Percentiles rank a stretch among this genome's conserved stretches.
Evolutionary conservation across 495 filamentous ascomycete species (phyloP).

Genomic region (Podospora sp.): DNA sequence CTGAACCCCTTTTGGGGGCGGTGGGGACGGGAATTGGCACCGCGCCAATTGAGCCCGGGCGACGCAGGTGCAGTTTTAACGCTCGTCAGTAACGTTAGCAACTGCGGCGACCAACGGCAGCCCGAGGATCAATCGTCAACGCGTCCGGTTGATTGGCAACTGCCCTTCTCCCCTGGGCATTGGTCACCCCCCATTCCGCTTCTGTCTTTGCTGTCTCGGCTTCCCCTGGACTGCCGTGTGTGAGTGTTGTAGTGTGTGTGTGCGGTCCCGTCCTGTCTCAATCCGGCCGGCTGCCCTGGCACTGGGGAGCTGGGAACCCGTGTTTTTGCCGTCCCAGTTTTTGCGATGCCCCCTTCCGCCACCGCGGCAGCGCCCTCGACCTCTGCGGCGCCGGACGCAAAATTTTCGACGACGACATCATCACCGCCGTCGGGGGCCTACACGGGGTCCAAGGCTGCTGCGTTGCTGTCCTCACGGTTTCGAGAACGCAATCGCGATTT

Average conservation of each 20-base stretch:
- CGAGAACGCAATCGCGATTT: conserved; percentile 16
- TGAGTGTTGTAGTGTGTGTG: conserved; percentile 9
- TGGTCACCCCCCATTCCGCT: conserved; percentile 29
- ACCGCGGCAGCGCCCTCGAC: conserved; percentile 29
- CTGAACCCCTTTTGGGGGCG: conserved; percentile 4
- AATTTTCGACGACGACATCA: conserved; percentile 22
- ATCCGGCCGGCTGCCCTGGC: conserved; percentile 30
- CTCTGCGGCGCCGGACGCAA: conserved; percentile 17
- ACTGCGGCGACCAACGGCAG: conserved; percentile 27
- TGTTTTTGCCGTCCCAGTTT: not conserved
- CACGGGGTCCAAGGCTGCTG: conserved; percentile 3
- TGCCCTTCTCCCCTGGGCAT: conserved; percentile 15
- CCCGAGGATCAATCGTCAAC: conserved; percentile 23
- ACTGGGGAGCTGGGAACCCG: conserved; percentile 13
- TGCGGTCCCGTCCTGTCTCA: conserved; percentile 27
- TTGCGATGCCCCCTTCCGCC: conserved; percentile 37
- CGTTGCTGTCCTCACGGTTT: conserved; percentile 16
- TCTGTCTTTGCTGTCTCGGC: conserved; percentile 38
- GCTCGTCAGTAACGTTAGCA: conserved; percentile 19
- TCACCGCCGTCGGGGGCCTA: conserved; percentile 19
- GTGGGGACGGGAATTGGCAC: conserved; percentile 13
- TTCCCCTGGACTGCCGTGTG: conserved; percentile 28
- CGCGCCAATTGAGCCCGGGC: conserved; percentile 16
- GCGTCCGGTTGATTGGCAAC: conserved; percentile 30
- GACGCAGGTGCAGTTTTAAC: not conserved